Evolutionary conservation across 2,329 filamentous ascomycete species (phyloP).

Genomic region (Botryotinia narcissicola): DNA sequence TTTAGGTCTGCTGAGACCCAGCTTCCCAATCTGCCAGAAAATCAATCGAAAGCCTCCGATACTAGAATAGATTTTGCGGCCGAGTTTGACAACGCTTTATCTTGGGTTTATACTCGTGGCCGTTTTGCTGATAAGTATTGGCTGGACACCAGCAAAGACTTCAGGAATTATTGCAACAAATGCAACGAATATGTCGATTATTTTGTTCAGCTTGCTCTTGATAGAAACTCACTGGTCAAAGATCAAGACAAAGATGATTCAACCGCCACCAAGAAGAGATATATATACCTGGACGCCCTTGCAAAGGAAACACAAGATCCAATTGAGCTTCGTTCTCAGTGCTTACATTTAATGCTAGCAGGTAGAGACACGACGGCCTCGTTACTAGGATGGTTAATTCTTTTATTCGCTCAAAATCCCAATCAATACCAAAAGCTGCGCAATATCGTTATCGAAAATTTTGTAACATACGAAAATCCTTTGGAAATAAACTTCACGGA

Average conservation of each 20-base stretch:
- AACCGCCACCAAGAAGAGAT: conserved; percentile 46
- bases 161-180: conserved; percentile 29
- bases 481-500: conserved; percentile 49
- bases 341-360: conserved; percentile 40
- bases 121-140: conserved; percentile 25
- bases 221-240: conserved; percentile 23
- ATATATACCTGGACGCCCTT: conserved; percentile 44
- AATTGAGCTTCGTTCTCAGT: conserved; percentile 47
- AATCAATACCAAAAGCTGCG: conserved; percentile 37
- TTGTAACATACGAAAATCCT: conserved; percentile 40
- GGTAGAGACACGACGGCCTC: conserved; percentile 44
- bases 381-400: conserved; percentile 40
- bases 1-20: not conserved
- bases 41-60: not conserved
- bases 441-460: conserved; percentile 24
- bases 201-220: conserved; percentile 37
- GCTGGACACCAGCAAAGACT: conserved; percentile 37
- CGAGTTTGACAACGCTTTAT: conserved; percentile 1
- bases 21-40: not conserved
- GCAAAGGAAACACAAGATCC: conserved; percentile 47
- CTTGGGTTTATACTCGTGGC: not conserved
- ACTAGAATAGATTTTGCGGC: not conserved
- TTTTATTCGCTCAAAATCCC: conserved; percentile 30
- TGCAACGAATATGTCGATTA: conserved; percentile 47
- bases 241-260: conserved; percentile 34